Evolutionary conservation across 805 yeast species (phyloP), one percentile per base, ranked within the genome.

Genomic region (Myxozyma lipomycoides): DNA sequence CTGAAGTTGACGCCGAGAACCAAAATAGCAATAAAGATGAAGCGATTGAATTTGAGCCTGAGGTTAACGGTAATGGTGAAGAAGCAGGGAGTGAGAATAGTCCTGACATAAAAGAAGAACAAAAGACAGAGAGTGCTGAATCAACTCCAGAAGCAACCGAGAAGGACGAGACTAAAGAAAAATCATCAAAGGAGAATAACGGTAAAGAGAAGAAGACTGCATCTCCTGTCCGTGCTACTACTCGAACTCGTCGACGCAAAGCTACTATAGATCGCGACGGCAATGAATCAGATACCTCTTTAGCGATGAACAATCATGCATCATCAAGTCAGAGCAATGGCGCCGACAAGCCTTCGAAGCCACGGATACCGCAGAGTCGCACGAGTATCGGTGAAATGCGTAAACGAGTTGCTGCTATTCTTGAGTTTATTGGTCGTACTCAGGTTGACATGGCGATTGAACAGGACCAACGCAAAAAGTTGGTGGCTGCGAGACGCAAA

Each of bases 341-440:
- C 55, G 42, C 17, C 38, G 80, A 77, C 55, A 86, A 83, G 64
- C 85, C 91, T 1, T 82, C 87, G 42, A 84, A 81, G 60, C 96
- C 98, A 12, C 78, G 96, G 49, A 72, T 81, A 40, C 97, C 96
- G 4, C 83, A 83, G 51, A 81, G 82, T 19, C 78, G 87, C 48
- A 78, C 86, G 2, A 78, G 89, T 2, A 67, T 90, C 53, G 77
- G 78, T 60, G 98, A 91, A 66, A 84, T 91, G 86, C 78, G 89
- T 49, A 81, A 87, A 62, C 77, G 98, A 52, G 85, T 89, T 1
- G 84, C 87, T 2, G 95, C 96, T 1, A 91, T 91, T 19, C 70
- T 91, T 61, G 98, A 93, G 68, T 93, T 90, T 75, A 78, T 91
- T 23, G 87, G 90, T 10, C 75, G 95, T 46, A 85, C 95, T 1